Evolutionary conservation across 2,329 filamentous ascomycete genomes (phyloP).

Genomic region (Mycosphaerella arachidis): DNA sequence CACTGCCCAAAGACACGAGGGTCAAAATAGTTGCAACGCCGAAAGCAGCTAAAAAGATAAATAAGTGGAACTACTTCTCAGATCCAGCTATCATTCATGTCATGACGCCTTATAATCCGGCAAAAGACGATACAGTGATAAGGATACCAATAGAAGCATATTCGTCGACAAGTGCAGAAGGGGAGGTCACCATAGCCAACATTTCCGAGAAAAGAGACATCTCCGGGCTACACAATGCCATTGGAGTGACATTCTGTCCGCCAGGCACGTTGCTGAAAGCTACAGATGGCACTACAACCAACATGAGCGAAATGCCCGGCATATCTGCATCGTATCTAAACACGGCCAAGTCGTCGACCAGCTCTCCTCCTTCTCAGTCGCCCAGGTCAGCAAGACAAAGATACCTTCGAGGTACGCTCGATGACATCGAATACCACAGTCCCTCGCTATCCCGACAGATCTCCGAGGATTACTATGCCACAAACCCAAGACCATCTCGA

Average conservation of each 20-base stretch:
- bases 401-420: not conserved
- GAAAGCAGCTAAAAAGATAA: constrained; percentile 60
- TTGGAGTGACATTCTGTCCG: constrained; percentile 68
- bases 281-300: constrained; percentile 33
- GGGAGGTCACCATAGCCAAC: constrained; percentile 68
- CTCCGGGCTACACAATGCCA: constrained; percentile 59
- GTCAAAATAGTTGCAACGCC: constrained; percentile 64
- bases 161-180: constrained; percentile 50
- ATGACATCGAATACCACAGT: not conserved
- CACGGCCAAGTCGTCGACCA: not conserved
- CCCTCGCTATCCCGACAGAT: not conserved
- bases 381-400: not conserved
- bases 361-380: constrained; percentile 2
- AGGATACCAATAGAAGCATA: constrained; percentile 53
- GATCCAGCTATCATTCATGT: constrained; percentile 40
- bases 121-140: constrained; percentile 38
- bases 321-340: constrained; percentile 23
- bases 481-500: not conserved
- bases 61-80: constrained; percentile 65
- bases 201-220: constrained; percentile 59
- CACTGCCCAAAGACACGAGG: constrained; percentile 53
- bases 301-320: constrained; percentile 32
- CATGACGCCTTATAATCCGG: constrained; percentile 41
- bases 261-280: constrained; percentile 43
- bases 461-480: constrained; percentile 3